A percentile compares a stretch with the other conserved stretches of the same genome.
phyloP scores from a whole-genome alignment of 441 rosid species.

The Croton setiger region DNA sequence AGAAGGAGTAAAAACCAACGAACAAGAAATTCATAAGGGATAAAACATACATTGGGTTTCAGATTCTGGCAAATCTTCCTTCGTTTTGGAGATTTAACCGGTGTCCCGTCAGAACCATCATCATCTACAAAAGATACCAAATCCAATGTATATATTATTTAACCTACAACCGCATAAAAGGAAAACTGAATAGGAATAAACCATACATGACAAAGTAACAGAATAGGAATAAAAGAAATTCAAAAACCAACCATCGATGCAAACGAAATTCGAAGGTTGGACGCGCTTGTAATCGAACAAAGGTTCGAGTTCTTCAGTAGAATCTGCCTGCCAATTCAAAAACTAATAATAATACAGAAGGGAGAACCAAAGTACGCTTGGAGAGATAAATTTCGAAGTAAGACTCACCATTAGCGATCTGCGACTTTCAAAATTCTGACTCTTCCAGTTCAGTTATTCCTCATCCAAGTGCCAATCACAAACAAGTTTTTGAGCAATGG shows the following conservation, averaged over 20 bases:
- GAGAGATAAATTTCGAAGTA: background rate
- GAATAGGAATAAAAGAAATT: background rate
- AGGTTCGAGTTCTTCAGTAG: slow-evolving; percentile 69
- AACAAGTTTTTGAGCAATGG: too few species aligned
- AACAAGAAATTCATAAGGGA: background rate
- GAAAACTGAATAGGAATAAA: background rate
- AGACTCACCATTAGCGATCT: slow-evolving; percentile 8
- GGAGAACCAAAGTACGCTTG: background rate
- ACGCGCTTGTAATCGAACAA: slow-evolving; percentile 84
- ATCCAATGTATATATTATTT: slow-evolving; percentile 4
- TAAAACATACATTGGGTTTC: slow-evolving; percentile 32
- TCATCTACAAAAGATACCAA: slow-evolving; percentile 39
- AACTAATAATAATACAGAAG: background rate
- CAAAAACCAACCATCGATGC: slow-evolving; percentile 46
- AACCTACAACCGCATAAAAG: background rate
- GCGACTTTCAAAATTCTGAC: background rate
- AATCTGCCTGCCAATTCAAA: slow-evolving; percentile 44
- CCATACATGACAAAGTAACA: background rate
- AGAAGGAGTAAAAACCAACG: background rate
- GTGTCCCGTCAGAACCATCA: slow-evolving; percentile 37
- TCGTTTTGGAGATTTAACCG: slow-evolving; percentile 29
- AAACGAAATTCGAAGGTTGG: slow-evolving; percentile 53
- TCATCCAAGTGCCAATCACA: background rate
- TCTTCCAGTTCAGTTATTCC: background rate
- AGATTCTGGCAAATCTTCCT: slow-evolving; percentile 25